Base-by-base conservation (phyloP, 257 asterid genomes). In the Plantago ovata region DNA sequence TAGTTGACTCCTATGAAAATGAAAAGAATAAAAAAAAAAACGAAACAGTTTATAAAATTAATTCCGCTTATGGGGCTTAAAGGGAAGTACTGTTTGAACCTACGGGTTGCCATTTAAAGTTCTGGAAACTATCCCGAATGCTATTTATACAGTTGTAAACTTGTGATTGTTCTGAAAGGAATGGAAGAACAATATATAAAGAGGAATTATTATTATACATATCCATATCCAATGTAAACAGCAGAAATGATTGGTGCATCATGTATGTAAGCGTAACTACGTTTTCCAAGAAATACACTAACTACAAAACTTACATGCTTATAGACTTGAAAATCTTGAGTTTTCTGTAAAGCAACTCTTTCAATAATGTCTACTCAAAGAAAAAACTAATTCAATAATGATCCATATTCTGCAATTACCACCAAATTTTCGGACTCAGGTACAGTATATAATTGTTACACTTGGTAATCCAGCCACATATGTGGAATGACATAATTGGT, bases 11-110 rank as follows among this genome's bases (percentile, higher is more conserved):
- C n/a, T n/a, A n/a, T n/a, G n/a, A n/a, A n/a, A n/a, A n/a, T n/a
- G n/a, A n/a, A n/a, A n/a, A n/a, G n/a, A n/a, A n/a, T n/a, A n/a
- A n/a, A n/a, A n/a, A n/a, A n/a, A n/a, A n/a, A n/a, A n/a, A n/a
- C n/a, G n/a, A n/a, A n/a, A n/a, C n/a, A n/a, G n/a, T 12, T 40
- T 50, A 65, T 65, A 60, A 45, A 56, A 66, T 46, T 59, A 81
- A 73, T 87, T 74, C 73, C 80, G 72, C 84, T 75, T 69, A n/a
- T n/a, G n/a, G n/a, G n/a, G 54, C 44, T 59, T n/a, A n/a, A n/a
- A n/a, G n/a, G n/a, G n/a, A 59, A 58, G 53, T 69, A 28, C 36
- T 28, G 36, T 28, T 28, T 28, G 36, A 8, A 28, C 36, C 36
- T 28, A 28, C 36, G 4, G 6, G 4, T 28, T 28, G 36, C 36